Evolutionary conservation across 257 asterid genomes (phyloP), one percentile per base, ranked within the genome.

Genomic region (Solanum infundibuliforme): DNA sequence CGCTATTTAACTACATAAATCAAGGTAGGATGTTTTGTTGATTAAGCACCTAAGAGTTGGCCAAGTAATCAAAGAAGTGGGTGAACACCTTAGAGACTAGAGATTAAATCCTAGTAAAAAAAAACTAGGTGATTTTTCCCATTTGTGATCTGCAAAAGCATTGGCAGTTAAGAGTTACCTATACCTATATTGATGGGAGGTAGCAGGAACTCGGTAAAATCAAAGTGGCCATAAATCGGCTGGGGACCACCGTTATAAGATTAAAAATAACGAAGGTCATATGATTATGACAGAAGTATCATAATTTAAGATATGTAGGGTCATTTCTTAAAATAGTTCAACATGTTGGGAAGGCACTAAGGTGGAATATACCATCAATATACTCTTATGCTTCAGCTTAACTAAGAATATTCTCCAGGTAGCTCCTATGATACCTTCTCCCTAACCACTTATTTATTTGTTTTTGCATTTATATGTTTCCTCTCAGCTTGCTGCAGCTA

Each of bases 311-410:
- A 82, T 14, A 29, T 29, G 69, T 29, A 48, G 85, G 68, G 69
- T 71, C 76, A 85, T 48, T 69, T 38, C 69, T 76, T 75, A 87
- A 88, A 69, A 21, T 60, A 71, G 21, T 79, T 83, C 36, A 85
- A 77, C 55, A 89, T 1, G 58, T 83, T 39, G n/a, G 89, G 58
- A 87, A 82, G 86, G 71, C 86, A 48, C 69, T 38, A 46, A 62
- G 60, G 43, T n/a, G 90, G 87, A 88, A 91, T 91, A 93, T 91
- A 89, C 92, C 86, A 52, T 18, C 41, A 73, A 88, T 43, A 88
- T 88, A 25, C 91, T 86, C 76, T 87, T 76, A 77, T 34, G 35
- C 68, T 73, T 75, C 60, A 85, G 91, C 73, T 72, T 48, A 79
- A 48, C 62, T 48, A 84, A 89, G 74, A 83, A 68, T 71, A 88